Evolutionary conservation across 1,284 basidiomycete genomes (phyloP), one percentile per base, ranked within the genome.

Genomic region (Coniophora puteana): DNA sequence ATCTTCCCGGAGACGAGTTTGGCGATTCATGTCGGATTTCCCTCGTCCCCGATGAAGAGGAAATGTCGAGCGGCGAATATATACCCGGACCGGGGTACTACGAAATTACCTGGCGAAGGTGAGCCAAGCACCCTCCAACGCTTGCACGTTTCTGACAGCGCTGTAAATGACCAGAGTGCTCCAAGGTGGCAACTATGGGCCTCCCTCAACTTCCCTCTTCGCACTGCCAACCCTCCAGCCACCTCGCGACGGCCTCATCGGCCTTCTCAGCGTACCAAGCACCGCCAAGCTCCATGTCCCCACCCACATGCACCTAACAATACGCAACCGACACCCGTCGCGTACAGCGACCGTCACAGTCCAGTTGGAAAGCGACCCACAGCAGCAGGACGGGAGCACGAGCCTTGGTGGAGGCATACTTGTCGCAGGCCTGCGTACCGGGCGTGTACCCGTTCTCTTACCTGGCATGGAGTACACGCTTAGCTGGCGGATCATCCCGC

Each of bases 21-120:
- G 72, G 70, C 24, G 69, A 78, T 21, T 51, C 72, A 10, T 80
- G 77, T 49, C 70, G 71, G 8, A 61, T 87, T 23, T 67, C 68
- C 32, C 53, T 81, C 44, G 57, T 67, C 3, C 49, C 63, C 13
- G 62, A 61, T 16, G 75, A 75, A 16, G 69, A 71, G n/a, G 53
- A 63, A 14, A 53, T 62, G 14, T 46, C 47, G 16, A 57, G 58
- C 8, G 57, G 62, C 12, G 58, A 63, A 8, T 50, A 55, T 6
- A 62, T 78, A 38, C 54, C 63, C 6, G 69, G 71, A 11, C 76
- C 78, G 0, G 86, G 80, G 1, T 64, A 66, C 41, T 83, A 85
- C 50, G 65, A 72, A 27, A 56, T 90, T 20, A 62, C 55, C 6
- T 92, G 89, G 89, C 67, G 74, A 62, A 78, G 84, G 88, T 82